phyloP scores from a whole-genome alignment of 75 land plant genomes.

The Selaginella moellendorffii region DNA sequence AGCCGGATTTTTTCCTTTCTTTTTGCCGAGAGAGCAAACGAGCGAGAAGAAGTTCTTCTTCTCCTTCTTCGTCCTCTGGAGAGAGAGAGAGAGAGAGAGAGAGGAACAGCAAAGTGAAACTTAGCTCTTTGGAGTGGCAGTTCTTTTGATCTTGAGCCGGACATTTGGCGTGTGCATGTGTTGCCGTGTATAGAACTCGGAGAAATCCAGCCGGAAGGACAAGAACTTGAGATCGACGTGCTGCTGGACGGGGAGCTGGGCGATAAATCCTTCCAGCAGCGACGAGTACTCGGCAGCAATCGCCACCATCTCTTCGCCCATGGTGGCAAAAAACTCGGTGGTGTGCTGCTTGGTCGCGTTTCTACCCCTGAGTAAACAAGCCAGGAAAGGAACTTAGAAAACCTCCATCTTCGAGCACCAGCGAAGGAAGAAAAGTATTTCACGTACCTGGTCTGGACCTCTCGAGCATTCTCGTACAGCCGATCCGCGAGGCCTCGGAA shows the following conservation, averaged over 20 bases:
- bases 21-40: no score
- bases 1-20: no score
- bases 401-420: no score
- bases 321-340: constrained; percentile 47
- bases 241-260: constrained; percentile 80
- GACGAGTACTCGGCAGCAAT: constrained; percentile 71
- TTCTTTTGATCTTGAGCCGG: constrained; percentile 5
- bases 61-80: no score
- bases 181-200: constrained; percentile 72
- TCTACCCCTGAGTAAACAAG: background rate
- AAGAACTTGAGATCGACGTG: constrained; percentile 96
- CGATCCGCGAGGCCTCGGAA: constrained; percentile 77
- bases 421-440: background rate
- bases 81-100: constrained; percentile 93
- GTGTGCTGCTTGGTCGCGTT: constrained; percentile 45
- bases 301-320: constrained; percentile 70
- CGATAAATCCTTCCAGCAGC: constrained; percentile 63
- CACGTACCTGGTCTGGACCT: constrained; percentile 63
- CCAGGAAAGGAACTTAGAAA: background rate
- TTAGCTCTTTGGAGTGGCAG: constrained; percentile 5
- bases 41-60: no score
- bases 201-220: constrained; percentile 85
- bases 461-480: constrained; percentile 70
- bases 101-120: constrained; percentile 64
- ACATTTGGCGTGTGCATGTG: constrained; percentile 32